Percentiles rank a stretch among this genome's conserved stretches.
phyloP scores from a whole-genome alignment of 1,139 yeast species.

The Blastobotrys elegans region DNA sequence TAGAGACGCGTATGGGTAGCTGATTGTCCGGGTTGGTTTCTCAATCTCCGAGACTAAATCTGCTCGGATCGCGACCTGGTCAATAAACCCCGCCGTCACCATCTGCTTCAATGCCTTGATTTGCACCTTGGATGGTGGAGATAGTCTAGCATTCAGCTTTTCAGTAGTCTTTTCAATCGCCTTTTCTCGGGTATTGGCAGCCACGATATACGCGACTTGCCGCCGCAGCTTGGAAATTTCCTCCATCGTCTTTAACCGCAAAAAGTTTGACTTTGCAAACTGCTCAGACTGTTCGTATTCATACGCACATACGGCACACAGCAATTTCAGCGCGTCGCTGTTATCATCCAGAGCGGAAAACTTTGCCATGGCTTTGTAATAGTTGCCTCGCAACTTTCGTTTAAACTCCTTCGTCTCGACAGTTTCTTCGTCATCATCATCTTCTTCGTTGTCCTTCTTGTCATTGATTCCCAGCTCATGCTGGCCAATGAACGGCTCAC shows the following conservation, averaged over 20 bases:
- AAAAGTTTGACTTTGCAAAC: slow-evolving; percentile 57
- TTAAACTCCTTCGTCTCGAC: slow-evolving; percentile 39
- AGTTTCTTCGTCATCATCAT: slow-evolving; percentile 29
- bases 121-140: slow-evolving; percentile 66
- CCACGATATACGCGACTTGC: slow-evolving; percentile 74
- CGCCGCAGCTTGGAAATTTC: slow-evolving; percentile 77
- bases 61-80: slow-evolving; percentile 82
- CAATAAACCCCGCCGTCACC: slow-evolving; percentile 87
- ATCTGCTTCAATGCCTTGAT: slow-evolving; percentile 81
- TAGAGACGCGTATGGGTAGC: slow-evolving; percentile 70
- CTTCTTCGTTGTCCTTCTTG: slow-evolving; percentile 27
- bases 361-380: slow-evolving; percentile 49
- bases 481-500: slow-evolving; percentile 80
- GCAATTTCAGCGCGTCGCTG: slow-evolving; percentile 69
- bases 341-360: slow-evolving; percentile 64
- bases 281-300: slow-evolving; percentile 50
- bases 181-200: slow-evolving; percentile 49
- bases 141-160: slow-evolving; percentile 51
- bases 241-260: slow-evolving; percentile 59
- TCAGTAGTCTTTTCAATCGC: slow-evolving; percentile 45
- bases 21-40: slow-evolving; percentile 49
- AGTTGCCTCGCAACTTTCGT: slow-evolving; percentile 46
- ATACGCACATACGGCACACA: slow-evolving; percentile 84
- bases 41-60: slow-evolving; percentile 60
- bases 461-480: slow-evolving; percentile 57